phyloP scores from a whole-genome alignment of 495 filamentous ascomycete genomes.

The Aspergillus sclerotiicarbonarius region DNA sequence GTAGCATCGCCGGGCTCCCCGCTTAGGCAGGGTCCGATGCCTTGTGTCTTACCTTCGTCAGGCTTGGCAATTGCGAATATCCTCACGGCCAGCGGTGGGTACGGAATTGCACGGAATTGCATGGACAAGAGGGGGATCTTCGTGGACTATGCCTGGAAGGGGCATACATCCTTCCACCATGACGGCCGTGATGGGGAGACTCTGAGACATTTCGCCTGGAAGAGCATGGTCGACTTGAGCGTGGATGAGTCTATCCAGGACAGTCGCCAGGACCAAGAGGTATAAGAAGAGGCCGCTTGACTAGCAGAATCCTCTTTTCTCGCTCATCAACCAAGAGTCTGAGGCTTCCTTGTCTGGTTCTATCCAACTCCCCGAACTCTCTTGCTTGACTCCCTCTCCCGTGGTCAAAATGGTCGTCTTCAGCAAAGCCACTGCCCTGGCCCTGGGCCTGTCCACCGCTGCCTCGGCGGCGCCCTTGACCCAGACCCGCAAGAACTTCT shows the following conservation, averaged over 20 bases:
- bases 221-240: no score
- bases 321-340: conserved; percentile 11
- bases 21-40: no score
- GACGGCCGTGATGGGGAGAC: no score
- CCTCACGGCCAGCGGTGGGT: background rate
- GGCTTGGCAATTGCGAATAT: background rate
- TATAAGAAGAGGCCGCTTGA: background rate
- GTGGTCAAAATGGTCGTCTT: conserved; percentile 46
- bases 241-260: no score
- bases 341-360: background rate
- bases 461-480: conserved; percentile 34
- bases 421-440: conserved; percentile 34
- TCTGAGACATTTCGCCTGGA: no score
- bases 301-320: background rate
- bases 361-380: background rate
- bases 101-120: no score
- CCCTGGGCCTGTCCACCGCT: conserved; percentile 32
- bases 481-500: conserved; percentile 36
- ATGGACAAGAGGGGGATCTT: no score
- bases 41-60: background rate
- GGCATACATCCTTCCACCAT: no score
- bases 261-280: background rate
- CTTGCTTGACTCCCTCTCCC: no score
- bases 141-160: no score
- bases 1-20: no score